Base-by-base conservation (phyloP, 352 stramenopile genomes). In the Plasmopara halstedii region DNA sequence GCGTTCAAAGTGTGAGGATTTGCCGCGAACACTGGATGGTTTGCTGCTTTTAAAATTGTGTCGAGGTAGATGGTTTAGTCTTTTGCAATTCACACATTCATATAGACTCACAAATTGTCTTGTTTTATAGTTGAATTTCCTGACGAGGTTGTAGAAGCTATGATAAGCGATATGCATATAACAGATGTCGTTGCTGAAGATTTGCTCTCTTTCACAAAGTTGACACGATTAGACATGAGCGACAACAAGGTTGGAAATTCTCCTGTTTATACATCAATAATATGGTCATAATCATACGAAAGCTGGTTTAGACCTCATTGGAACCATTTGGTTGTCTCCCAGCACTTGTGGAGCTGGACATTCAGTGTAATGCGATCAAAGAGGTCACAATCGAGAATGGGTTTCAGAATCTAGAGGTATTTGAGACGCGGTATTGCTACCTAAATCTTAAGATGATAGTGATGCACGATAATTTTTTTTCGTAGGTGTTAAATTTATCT, bases 41-140 rank as follows among this genome's bases (percentile, higher is more conserved):
- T 92, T 92, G 44, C 62, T 92, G 40, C 44, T 92, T 2, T 63
- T 92, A 18, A 75, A 92, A 25, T 81, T 58, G 45, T 92, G 77
- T 54, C 61, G 58, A 62, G 76, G 73, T 88, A 42, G 56, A 43
- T 42, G 18, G 6, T 11, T 6, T 8, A 8, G 11, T 34, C 10
- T 11, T 35, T 40, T 21, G 10, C 14, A 20, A 17, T 32, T 21
- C 2, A 3, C 6, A 32, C 19, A 22, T 15, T 29, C 7, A 29
- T 29, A 5, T 29, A 2, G 11, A 29, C 7, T 6, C 25, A 11
- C 25, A 29, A 29, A 32, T 13, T 26, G 13, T 21, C 13, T 25
- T 40, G 18, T 39, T 19, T 35, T 18, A 10, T 49, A 86, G 79
- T 86, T 20, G 79, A 91, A 46, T 91, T 91, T 50, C 79, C 79